Conservation (phyloP, 345 rosid species). For the Lepidium sativum region DNA sequence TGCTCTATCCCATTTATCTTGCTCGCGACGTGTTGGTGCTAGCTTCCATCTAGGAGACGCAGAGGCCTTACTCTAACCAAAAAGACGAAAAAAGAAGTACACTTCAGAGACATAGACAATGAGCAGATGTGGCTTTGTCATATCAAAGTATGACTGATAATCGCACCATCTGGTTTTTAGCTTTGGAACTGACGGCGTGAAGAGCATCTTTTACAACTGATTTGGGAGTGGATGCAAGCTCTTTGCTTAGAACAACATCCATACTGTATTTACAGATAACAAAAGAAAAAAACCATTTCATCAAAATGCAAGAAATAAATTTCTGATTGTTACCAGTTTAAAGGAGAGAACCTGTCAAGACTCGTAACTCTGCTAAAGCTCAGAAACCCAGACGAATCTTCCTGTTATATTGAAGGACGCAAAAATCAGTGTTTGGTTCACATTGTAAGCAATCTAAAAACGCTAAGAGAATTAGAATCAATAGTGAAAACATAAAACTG, state of each 20-base stretch:
- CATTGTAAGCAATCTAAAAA: neutral
- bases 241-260: conserved; percentile 84
- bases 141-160: neutral
- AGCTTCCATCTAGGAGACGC: conserved; percentile 47
- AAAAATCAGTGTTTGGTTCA: neutral
- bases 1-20: conserved; percentile 91
- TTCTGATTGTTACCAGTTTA: neutral
- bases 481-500: neutral
- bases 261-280: conserved; percentile 31
- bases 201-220: conserved; percentile 8
- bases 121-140: neutral
- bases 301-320: neutral
- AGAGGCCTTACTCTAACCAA: conserved; percentile 28
- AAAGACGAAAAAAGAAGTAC: neutral
- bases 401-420: conserved; percentile 36
- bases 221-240: conserved; percentile 49
- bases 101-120: conserved; percentile 12
- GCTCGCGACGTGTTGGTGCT: conserved; percentile 80
- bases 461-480: neutral
- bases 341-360: conserved; percentile 63
- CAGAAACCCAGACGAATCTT: conserved; percentile 69
- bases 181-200: conserved; percentile 28
- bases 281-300: neutral
- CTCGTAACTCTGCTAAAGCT: conserved; percentile 84
- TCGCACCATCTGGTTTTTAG: conserved; percentile 25